Evolutionary conservation across 2,329 filamentous ascomycete genomes (phyloP), one percentile per base, ranked within the genome.

Genomic region (Drechslera avenae): DNA sequence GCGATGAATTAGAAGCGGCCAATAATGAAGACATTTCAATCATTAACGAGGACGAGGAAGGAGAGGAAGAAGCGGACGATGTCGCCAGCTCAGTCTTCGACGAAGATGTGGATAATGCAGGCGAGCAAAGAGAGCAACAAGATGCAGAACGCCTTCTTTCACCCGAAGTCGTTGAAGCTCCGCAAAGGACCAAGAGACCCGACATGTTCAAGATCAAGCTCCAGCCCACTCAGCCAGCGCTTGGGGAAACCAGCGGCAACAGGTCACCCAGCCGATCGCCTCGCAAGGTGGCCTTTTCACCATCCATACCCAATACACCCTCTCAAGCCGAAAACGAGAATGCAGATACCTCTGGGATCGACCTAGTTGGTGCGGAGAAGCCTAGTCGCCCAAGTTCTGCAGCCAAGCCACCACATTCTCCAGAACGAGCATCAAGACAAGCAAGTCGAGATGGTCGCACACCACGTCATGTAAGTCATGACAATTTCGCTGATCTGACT

Each of bases 1-100:
- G 83, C 5, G 77, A 87, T 14, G 65, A 76, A 40, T 53, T 78
- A 50, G 56, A 69, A 37, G 54, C 67, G 40, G 52, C 70, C 50
- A 64, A 60, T 32, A 60, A 57, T n/a, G 67, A 67, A 28, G 65
- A 67, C 5, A 60, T 64, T 1, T 70, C 70, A 3, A 59, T 67
- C 8, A 50, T 68, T 1, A 54, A 68, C 17, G 61, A 59, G n/a
- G 52, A 65, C 18, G 62, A 59, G 17, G 65, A 63, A 58, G 16
- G 46, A 44, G 56, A 54, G 8, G 54, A 51, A 18, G 56, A 54
- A 12, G 50, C 48, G n/a, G 54, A 50, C 18, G 66, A 67, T 13
- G 62, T 52, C 3, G 58, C 54, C 17, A 72, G 65, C 52, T 69
- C 67, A 36, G 59, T 58, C 23, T 67, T 72, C 23, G 62, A 68